Evolutionary conservation across 352 stramenopile genomes (phyloP).

Genomic region (Phytopythium oedochilum): DNA sequence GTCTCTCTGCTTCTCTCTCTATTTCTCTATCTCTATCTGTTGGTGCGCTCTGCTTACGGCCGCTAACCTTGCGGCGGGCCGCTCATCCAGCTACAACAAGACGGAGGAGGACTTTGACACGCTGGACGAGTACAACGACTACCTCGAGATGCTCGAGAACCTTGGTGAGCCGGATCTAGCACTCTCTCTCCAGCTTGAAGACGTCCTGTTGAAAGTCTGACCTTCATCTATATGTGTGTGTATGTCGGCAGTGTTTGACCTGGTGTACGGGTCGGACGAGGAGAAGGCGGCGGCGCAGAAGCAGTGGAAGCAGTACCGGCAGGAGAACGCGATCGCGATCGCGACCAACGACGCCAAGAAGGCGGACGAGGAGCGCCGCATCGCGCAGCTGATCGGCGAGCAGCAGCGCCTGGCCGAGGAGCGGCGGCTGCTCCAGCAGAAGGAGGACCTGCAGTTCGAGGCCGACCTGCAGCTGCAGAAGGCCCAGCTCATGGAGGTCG

Average conservation of each 20-base stretch:
- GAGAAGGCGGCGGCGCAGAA: slow-evolving; percentile 69
- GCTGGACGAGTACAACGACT: slow-evolving; percentile 86
- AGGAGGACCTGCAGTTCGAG: slow-evolving; percentile 79
- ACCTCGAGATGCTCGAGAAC: slow-evolving; percentile 81
- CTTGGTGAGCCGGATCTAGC: slow-evolving; percentile 65
- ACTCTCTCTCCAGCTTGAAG: no score
- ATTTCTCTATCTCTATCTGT: neutral
- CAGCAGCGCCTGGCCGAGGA: slow-evolving; percentile 78
- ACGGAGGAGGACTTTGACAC: slow-evolving; percentile 85
- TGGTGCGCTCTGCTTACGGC: no score
- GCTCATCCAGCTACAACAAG: slow-evolving; percentile 88
- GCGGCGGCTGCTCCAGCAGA: slow-evolving; percentile 66
- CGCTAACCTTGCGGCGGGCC: no score
- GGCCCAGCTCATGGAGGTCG: slow-evolving; percentile 83
- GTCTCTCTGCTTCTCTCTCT: neutral
- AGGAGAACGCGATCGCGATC: slow-evolving; percentile 78
- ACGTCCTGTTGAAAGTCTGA: no score
- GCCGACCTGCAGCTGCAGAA: slow-evolving; percentile 77
- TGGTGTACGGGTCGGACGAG: slow-evolving; percentile 73
- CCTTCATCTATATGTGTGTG: no score
- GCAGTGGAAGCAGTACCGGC: slow-evolving; percentile 85
- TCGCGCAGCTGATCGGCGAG: slow-evolving; percentile 78
- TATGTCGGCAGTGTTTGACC: slow-evolving; percentile 72
- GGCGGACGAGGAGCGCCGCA: slow-evolving; percentile 82
- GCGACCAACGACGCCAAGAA: slow-evolving; percentile 85